These are phyloP conservation scores for Septoria petroselini DNA, from an alignment of 2,329 filamentous ascomycete genomes.

Conservation along the genomic window DNA sequence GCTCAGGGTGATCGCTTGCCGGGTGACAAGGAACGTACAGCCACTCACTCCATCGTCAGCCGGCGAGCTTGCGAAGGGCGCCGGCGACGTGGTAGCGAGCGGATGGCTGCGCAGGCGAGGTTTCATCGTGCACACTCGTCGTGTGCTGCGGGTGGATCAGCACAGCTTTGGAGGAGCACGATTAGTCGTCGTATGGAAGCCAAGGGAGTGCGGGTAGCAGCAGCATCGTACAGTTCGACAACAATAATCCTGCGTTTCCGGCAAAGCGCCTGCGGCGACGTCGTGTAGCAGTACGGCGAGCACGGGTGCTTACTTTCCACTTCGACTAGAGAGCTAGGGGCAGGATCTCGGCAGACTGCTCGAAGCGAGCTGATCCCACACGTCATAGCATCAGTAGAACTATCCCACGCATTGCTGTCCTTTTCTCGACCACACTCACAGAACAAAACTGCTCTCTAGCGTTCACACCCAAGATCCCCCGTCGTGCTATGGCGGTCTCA, in stretches of 20 bases:
- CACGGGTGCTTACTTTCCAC: too few species aligned
- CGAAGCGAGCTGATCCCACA: too few species aligned
- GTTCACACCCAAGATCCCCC: not conserved
- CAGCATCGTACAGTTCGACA: too few species aligned
- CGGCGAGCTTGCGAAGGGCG: not conserved
- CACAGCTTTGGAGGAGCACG: not conserved
- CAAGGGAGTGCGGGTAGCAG: too few species aligned
- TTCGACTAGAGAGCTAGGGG: too few species aligned
- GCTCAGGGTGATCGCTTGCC: slow-evolving; percentile 14
- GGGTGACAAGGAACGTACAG: slow-evolving; percentile 7
- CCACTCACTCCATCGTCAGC: slow-evolving; percentile 1
- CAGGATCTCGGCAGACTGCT: too few species aligned
- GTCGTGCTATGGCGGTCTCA: not conserved
- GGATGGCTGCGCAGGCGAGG: slow-evolving; percentile 10
- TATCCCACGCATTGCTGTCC: not conserved
- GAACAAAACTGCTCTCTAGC: not conserved
- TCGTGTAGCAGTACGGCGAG: too few species aligned
- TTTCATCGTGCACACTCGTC: slow-evolving; percentile 13
- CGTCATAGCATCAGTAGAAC: too few species aligned
- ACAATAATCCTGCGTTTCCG: not conserved
- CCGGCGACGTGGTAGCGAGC: slow-evolving; percentile 15
- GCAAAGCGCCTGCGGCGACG: not conserved
- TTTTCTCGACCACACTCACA: not conserved
- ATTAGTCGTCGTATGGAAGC: too few species aligned
- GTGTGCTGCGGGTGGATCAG: slow-evolving; percentile 1